Conservation (phyloP, 2,329 filamentous ascomycete species). For the Aspergillus pseudoviridinutans region DNA sequence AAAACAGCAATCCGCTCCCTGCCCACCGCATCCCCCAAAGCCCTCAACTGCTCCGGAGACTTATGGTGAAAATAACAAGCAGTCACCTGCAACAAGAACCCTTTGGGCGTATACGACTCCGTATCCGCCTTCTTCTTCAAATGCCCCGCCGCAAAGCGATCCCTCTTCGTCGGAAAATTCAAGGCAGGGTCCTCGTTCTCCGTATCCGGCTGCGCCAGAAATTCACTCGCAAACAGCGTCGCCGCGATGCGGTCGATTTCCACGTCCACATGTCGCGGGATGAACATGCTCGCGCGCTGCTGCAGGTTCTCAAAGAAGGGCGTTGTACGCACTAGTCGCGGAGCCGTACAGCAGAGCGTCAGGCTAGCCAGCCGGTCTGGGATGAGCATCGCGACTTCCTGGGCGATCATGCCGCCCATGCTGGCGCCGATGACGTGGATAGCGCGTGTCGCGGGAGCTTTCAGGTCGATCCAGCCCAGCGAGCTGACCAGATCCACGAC, state of each 20-base stretch:
- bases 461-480: slow-evolving; percentile 59
- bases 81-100: slow-evolving; percentile 72
- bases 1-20: slow-evolving; percentile 70
- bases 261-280: slow-evolving; percentile 67
- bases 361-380: slow-evolving; percentile 51
- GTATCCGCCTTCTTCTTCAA: slow-evolving; percentile 64
- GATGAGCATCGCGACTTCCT: slow-evolving; percentile 59
- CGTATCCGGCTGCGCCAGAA: slow-evolving; percentile 60
- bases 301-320: slow-evolving; percentile 61
- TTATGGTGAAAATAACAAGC: slow-evolving; percentile 81
- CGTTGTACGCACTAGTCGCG: slow-evolving; percentile 56
- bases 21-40: slow-evolving; percentile 65
- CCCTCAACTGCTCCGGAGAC: slow-evolving; percentile 59
- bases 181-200: slow-evolving; percentile 36
- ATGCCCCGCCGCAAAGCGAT: slow-evolving; percentile 78
- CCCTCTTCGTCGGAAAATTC: slow-evolving; percentile 69
- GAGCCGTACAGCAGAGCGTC: slow-evolving; percentile 59
- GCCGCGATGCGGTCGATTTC: slow-evolving; percentile 61
- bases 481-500: slow-evolving; percentile 65
- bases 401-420: slow-evolving; percentile 89
- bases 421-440: slow-evolving; percentile 72
- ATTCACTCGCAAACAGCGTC: slow-evolving; percentile 63
- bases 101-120: slow-evolving; percentile 58
- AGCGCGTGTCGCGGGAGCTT: slow-evolving; percentile 39
- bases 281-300: slow-evolving; percentile 53